Percentiles rank a stretch among this genome's conserved stretches.
Conservation (phyloP, 176 grass and related monocot species). For the Lolium multiflorum region DNA sequence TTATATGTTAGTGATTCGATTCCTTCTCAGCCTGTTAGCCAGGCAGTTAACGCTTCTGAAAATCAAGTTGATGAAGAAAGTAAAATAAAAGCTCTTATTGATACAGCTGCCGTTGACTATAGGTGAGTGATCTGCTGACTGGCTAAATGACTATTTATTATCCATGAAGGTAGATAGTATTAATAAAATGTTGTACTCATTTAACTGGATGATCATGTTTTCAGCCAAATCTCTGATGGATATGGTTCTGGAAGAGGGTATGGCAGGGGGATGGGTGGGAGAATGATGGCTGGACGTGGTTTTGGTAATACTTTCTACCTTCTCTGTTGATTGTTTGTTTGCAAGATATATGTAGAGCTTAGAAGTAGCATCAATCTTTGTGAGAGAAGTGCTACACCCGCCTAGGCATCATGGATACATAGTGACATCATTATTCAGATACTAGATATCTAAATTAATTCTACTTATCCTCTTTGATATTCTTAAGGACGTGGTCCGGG, state of each 20-base stretch:
- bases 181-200: conserved; percentile 31
- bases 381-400: neutral
- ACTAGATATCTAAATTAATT: neutral
- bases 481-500: conserved; percentile 79
- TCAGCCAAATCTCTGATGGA: conserved; percentile 82
- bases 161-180: neutral
- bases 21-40: conserved; percentile 60
- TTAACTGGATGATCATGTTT: conserved; percentile 39
- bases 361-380: neutral
- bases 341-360: conserved; percentile 27
- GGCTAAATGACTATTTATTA: neutral
- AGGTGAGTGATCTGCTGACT: conserved; percentile 57
- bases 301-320: conserved; percentile 77
- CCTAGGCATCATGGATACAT: conserved; percentile 19
- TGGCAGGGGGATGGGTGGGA: conserved; percentile 85
- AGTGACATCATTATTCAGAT: neutral
- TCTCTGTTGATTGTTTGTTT: conserved; percentile 16
- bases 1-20: conserved; percentile 78
- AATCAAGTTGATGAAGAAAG: conserved; percentile 94
- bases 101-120: conserved; percentile 84
- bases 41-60: conserved; percentile 60
- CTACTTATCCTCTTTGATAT: conserved; percentile 30
- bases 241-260: conserved; percentile 86
- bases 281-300: conserved; percentile 79
- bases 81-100: conserved; percentile 92